Evolutionary conservation across 768 basidiomycete genomes (phyloP).

Genomic region (Boletus rubroflammeus): DNA sequence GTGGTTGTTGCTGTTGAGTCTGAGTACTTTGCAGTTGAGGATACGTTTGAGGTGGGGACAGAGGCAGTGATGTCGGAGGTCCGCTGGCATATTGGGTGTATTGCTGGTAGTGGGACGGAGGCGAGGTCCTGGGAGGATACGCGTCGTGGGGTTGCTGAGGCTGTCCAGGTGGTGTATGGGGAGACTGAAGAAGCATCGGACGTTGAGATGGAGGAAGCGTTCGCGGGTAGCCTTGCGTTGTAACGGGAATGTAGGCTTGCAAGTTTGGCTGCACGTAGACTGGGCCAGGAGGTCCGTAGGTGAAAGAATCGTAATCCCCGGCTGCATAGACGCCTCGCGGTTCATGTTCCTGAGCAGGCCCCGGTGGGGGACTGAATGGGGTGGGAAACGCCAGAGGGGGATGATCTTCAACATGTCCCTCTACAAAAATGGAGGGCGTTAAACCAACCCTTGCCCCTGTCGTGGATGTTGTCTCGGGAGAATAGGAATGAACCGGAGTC

Average conservation of each 20-base stretch:
- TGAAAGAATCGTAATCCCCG: neutral
- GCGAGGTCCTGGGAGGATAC: neutral
- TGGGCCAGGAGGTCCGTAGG: constrained; percentile 5
- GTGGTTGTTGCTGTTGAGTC: constrained; percentile 16
- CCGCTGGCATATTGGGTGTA: constrained; percentile 13
- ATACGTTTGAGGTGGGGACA: constrained; percentile 13
- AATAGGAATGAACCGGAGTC: constrained; percentile 2
- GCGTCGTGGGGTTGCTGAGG: constrained; percentile 14
- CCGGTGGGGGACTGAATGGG: neutral
- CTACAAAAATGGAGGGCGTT: constrained; percentile 20
- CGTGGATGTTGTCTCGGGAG: neutral
- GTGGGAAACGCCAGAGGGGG: constrained; percentile 3
- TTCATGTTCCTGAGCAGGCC: neutral
- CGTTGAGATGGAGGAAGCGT: constrained; percentile 8
- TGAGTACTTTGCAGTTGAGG: constrained; percentile 4
- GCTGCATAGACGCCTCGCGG: neutral
- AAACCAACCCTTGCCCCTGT: neutral
- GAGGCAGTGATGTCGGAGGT: constrained; percentile 8
- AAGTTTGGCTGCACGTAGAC: constrained; percentile 9
- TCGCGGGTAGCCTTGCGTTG: constrained; percentile 2
- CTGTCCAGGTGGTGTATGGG: constrained; percentile 4
- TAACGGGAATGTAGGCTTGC: constrained; percentile 6
- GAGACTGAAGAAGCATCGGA: constrained; percentile 10
- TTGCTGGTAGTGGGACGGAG: constrained; percentile 12
- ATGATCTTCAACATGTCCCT: constrained; percentile 3